phyloP scores from a whole-genome alignment of 2,329 filamentous ascomycete species.

The Pseudocercospora pini-densiflorae region DNA sequence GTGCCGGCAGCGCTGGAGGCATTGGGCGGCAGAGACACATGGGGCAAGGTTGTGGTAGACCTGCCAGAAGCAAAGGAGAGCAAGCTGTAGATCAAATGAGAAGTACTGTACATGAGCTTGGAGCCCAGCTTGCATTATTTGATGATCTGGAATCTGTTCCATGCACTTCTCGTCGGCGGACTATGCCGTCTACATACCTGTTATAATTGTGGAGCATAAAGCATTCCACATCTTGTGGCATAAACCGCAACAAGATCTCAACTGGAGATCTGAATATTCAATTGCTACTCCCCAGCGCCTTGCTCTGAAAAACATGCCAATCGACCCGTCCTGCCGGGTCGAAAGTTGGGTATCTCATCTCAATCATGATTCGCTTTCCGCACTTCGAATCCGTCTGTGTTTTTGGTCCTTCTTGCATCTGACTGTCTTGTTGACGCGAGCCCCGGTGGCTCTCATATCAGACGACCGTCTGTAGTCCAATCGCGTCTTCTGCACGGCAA shows the following conservation, averaged over 20 bases:
- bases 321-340: neutral
- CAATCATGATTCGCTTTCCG: slow-evolving; percentile 22
- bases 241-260: neutral
- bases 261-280: neutral
- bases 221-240: neutral
- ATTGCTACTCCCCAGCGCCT: slow-evolving; percentile 19
- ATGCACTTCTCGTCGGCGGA: neutral
- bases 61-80: slow-evolving; percentile 68
- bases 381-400: slow-evolving; percentile 26
- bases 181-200: neutral
- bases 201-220: neutral
- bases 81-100: slow-evolving; percentile 37
- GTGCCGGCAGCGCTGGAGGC: slow-evolving; percentile 77
- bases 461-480: slow-evolving; percentile 30
- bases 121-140: neutral
- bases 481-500: slow-evolving; percentile 23
- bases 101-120: neutral
- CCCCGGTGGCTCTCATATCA: slow-evolving; percentile 31
- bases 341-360: slow-evolving; percentile 6
- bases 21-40: slow-evolving; percentile 80
- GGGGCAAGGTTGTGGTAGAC: slow-evolving; percentile 95
- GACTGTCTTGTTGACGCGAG: slow-evolving; percentile 35
- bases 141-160: neutral
- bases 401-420: slow-evolving; percentile 29
- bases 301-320: slow-evolving; percentile 17